Conservation (phyloP, 192 early-diverging fungal species). For the Backusella morwellensis region DNA sequence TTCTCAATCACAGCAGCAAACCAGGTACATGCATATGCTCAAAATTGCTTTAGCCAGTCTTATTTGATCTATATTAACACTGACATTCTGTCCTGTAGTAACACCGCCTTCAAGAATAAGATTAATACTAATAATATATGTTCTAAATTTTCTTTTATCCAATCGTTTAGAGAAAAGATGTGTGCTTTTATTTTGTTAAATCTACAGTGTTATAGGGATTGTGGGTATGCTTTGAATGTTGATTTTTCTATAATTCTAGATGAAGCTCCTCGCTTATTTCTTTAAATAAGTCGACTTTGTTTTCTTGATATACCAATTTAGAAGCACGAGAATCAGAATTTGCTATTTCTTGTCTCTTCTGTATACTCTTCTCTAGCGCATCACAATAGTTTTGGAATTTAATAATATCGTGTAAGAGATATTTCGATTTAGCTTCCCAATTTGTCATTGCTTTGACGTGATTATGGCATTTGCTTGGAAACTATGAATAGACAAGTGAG, state of each 20-base stretch:
- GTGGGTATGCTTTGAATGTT: background rate
- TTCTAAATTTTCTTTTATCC: too few species aligned
- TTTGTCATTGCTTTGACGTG: constrained; percentile 66
- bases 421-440: constrained; percentile 75
- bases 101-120: too few species aligned
- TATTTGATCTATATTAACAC: too few species aligned
- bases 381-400: constrained; percentile 82
- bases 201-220: background rate
- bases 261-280: constrained; percentile 14
- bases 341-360: background rate
- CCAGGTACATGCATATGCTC: too few species aligned
- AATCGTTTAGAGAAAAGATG: too few species aligned
- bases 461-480: constrained; percentile 47
- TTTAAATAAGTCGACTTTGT: constrained; percentile 12
- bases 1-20: too few species aligned
- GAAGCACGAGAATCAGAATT: background rate
- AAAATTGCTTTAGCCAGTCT: too few species aligned
- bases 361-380: constrained; percentile 51
- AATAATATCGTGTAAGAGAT: constrained; percentile 75
- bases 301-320: constrained; percentile 2
- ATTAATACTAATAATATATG: too few species aligned
- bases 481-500: constrained; percentile 33
- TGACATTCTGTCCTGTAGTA: too few species aligned
- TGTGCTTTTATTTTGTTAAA: background rate
- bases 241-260: background rate